Evolutionary conservation across 2,329 filamentous ascomycete species (phyloP).

Genomic region (Fusarium anguioides): DNA sequence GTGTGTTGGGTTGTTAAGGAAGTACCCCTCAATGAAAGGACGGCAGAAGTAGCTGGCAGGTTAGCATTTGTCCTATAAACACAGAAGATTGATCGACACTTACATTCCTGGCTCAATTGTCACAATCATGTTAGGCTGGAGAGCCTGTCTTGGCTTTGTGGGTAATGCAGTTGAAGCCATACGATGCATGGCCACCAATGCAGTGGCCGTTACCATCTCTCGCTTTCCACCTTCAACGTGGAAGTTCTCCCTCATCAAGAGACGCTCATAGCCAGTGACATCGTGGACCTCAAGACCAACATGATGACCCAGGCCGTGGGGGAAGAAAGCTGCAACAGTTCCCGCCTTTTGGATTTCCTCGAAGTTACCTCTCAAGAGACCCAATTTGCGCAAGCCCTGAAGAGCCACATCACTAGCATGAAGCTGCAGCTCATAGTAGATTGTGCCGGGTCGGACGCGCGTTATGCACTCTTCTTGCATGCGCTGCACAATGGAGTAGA

Average conservation of each 20-base stretch:
- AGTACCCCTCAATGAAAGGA: slow-evolving; percentile 77
- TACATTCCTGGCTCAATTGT: slow-evolving; percentile 82
- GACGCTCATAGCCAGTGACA: slow-evolving; percentile 56
- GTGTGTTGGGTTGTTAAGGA: slow-evolving; percentile 69
- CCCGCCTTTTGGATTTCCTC: slow-evolving; percentile 65
- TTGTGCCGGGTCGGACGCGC: slow-evolving; percentile 73
- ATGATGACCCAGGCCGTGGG: slow-evolving; percentile 73
- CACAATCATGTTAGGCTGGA: slow-evolving; percentile 74
- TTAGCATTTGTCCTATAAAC: slow-evolving; percentile 5
- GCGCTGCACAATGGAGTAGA: slow-evolving; percentile 80
- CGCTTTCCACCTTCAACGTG: slow-evolving; percentile 54
- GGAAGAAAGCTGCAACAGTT: slow-evolving; percentile 71
- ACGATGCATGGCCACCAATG: slow-evolving; percentile 47
- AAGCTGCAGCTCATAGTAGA: slow-evolving; percentile 78
- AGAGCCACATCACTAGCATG: slow-evolving; percentile 79
- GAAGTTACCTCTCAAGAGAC: slow-evolving; percentile 74
- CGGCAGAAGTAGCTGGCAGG: slow-evolving; percentile 73
- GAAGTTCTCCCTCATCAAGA: slow-evolving; percentile 47
- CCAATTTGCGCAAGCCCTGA: slow-evolving; percentile 75
- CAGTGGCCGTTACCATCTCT: slow-evolving; percentile 53
- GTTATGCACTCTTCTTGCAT: slow-evolving; percentile 85
- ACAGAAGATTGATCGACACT: slow-evolving; percentile 41
- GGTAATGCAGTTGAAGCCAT: slow-evolving; percentile 43
- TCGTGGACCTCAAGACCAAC: slow-evolving; percentile 75
- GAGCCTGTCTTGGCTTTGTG: slow-evolving; percentile 52